Conservation (phyloP, 2,329 filamentous ascomycete genomes). For the Aspergillus niger region DNA sequence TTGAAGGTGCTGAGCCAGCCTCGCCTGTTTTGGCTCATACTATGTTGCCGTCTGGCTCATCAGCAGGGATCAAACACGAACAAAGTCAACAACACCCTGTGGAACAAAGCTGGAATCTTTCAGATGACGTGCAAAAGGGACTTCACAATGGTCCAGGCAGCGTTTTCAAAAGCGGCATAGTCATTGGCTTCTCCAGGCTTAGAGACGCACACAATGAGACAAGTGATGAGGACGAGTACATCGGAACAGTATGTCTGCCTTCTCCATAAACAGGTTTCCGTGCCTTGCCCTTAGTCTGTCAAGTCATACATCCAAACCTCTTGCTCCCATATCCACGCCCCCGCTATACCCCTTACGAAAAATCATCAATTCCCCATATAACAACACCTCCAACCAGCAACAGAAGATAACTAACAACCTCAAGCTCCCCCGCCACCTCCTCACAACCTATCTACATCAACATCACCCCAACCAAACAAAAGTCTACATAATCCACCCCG, state of each 20-base stretch:
- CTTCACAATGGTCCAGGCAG: constrained; percentile 14
- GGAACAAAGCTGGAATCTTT: constrained; percentile 29
- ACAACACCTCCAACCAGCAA: not conserved
- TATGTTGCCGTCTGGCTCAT: constrained; percentile 22
- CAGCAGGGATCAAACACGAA: not conserved
- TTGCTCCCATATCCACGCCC: not conserved
- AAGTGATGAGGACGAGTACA: constrained; percentile 27
- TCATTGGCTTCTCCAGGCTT: constrained; percentile 38
- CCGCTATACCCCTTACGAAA: not conserved
- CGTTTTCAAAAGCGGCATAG: constrained; percentile 32
- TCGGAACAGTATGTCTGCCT: constrained; percentile 32
- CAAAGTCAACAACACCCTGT: not conserved
- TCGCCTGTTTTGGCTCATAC: constrained; percentile 35
- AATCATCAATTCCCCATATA: not conserved
- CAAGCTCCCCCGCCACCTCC: constrained; percentile 35
- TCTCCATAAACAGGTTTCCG: not conserved
- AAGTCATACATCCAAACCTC: not conserved
- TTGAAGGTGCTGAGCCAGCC: constrained; percentile 35
- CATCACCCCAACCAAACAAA: constrained; percentile 13
- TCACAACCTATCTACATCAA: constrained; percentile 25
- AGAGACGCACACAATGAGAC: constrained; percentile 24
- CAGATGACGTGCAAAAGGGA: constrained; percentile 25
- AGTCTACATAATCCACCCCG: constrained; percentile 40
- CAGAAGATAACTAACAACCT: constrained; percentile 6
- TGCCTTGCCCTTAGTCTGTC: not conserved